Conservation (phyloP, 768 basidiomycete species). For the Cyathus striatus region DNA sequence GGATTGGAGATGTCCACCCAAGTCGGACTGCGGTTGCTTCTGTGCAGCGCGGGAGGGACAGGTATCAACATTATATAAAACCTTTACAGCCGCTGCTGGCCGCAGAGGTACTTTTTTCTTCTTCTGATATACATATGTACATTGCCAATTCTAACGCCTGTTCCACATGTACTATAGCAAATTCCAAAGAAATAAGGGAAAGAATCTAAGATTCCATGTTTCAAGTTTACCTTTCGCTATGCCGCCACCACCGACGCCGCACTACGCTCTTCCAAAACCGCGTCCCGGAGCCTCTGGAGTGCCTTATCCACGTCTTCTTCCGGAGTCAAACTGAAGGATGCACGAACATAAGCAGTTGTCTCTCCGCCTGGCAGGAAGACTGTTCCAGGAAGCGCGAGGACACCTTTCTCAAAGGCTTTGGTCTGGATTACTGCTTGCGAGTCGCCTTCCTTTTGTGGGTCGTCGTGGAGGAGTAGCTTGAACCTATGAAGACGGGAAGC, state of each 20-base stretch:
- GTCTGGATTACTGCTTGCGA: slow-evolving; percentile 68
- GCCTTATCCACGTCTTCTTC: slow-evolving; percentile 73
- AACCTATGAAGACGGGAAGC: slow-evolving; percentile 41
- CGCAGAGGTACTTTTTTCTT: no score
- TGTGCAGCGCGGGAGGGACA: no score
- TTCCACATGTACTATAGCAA: no score
- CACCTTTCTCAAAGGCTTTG: slow-evolving; percentile 73
- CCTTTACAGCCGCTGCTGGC: no score
- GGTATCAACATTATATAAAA: no score
- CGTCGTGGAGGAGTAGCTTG: slow-evolving; percentile 47
- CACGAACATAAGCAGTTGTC: slow-evolving; percentile 72
- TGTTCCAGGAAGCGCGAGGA: slow-evolving; percentile 86
- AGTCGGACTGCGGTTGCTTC: no score
- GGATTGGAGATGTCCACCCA: no score
- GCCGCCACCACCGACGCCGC: slow-evolving; percentile 4
- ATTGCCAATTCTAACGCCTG: no score
- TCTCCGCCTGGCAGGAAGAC: slow-evolving; percentile 73
- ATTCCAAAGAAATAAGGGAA: no score
- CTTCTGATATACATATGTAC: no score
- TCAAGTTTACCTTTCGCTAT: no score
- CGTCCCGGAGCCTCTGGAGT: slow-evolving; percentile 49
- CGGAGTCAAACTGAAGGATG: slow-evolving; percentile 69
- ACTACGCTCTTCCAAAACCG: slow-evolving; percentile 27
- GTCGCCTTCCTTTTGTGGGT: slow-evolving; percentile 38
- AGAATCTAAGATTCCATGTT: no score